Base-by-base conservation (phyloP, 2,329 filamentous ascomycete genomes). In the Colletotrichum sp. region DNA sequence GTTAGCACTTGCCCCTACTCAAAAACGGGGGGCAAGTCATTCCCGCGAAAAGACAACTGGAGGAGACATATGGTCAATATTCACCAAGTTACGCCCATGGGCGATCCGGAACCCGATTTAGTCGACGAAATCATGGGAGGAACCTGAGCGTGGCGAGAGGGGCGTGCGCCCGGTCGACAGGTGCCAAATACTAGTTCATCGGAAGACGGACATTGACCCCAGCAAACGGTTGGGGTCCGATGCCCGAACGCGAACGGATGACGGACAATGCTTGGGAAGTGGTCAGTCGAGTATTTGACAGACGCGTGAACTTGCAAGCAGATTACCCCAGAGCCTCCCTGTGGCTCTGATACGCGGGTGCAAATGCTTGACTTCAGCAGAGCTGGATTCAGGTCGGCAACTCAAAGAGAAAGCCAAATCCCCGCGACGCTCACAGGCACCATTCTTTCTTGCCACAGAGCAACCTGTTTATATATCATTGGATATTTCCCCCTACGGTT, bases 31-130 rank as follows among this genome's bases (percentile, higher is more conserved):
- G 89, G 90, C 71, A 91, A 91, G 77, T 89, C 88, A 0, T 92
- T 92, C 78, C 90, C 90, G 1, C 84, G 91, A 69, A 92, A 92
- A 79, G 91, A 92, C 79, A 92, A 92, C 81, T 92, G 90, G 90
- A 88, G 90, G 78, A 84, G 91, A 72, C 91, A 92, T 80, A 92
- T 92, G 90, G 84, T 87, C 44, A 92, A 91, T 81, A 92, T 91
- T 78, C 91, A 92, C 78, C 82, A 86, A 44, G 81, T 87, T 75
- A 79, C 67, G 55, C 78, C 77, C 7, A 71, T 73, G 15, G 68
- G 77, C 7, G 75, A 78, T 6, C 70, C 78, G 3, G 79, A 80
- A 69, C 77, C 78, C n/a, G 76, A 79, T 28, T 60, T 79, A 55
- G 74, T 78, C 55, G 79, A 80, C 32, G 75, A 78, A 44, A 57